Evolutionary conservation across 75 land plant species (phyloP).

Genomic region (Isoetes taiwanensis): DNA sequence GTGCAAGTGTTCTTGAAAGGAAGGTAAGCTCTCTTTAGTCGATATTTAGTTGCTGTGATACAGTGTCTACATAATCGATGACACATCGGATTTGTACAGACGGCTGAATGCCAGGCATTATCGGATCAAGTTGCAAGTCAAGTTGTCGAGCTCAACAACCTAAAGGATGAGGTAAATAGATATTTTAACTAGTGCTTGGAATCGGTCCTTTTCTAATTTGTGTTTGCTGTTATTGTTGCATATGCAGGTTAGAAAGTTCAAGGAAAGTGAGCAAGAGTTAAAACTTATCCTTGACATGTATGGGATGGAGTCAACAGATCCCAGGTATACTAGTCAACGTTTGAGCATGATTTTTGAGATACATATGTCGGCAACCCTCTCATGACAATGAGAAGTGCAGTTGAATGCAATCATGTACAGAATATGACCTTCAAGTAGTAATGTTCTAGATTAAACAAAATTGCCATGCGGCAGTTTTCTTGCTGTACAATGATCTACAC

Average conservation of each 20-base stretch:
- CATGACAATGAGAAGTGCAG: too few species aligned
- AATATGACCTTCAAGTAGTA: too few species aligned
- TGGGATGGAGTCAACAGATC: slow-evolving; percentile 60
- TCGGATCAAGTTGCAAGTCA: slow-evolving; percentile 39
- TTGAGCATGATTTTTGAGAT: too few species aligned
- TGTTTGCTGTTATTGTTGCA: not conserved
- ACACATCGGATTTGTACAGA: slow-evolving; percentile 25
- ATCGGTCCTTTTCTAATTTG: too few species aligned
- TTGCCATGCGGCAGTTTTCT: too few species aligned
- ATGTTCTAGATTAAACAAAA: too few species aligned
- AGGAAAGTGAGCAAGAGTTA: slow-evolving; percentile 54
- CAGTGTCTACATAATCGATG: not conserved
- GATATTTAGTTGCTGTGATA: not conserved
- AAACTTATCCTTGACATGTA: slow-evolving; percentile 85
- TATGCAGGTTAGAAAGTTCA: slow-evolving; percentile 49
- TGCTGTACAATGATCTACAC: too few species aligned
- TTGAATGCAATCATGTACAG: too few species aligned
- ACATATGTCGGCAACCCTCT: too few species aligned
- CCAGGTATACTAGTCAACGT: too few species aligned
- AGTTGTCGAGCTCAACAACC: slow-evolving; percentile 37
- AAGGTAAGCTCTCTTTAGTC: slow-evolving; percentile 35
- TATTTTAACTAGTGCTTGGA: not conserved
- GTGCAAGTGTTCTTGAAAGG: slow-evolving; percentile 38
- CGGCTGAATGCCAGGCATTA: slow-evolving; percentile 35
- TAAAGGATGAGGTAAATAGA: slow-evolving; percentile 37